A percentile compares a stretch with the other conserved stretches of the same genome.
phyloP scores from a whole-genome alignment of 73 alveolate genomes.

The Paramecium bursaria region DNA sequence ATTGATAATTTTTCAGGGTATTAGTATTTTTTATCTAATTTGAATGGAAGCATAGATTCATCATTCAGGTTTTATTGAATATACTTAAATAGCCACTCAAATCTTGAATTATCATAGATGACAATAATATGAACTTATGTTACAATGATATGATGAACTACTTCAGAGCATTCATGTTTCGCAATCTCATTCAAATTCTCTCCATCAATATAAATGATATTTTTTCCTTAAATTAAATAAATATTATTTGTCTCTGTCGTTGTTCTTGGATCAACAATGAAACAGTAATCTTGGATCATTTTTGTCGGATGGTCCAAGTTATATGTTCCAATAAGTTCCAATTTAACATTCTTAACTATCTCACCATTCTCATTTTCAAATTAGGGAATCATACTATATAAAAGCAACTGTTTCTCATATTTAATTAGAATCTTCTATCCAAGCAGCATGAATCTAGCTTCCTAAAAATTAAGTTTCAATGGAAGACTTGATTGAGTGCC shows the following conservation, averaged over 20 bases:
- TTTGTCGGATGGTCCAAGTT: constrained; percentile 9
- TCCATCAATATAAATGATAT: constrained; percentile 63
- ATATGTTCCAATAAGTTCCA: constrained; percentile 25
- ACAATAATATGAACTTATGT: constrained; percentile 62
- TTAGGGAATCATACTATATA: constrained; percentile 59
- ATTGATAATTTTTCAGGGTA: constrained; percentile 33
- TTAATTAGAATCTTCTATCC: constrained; percentile 35
- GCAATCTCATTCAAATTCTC: constrained; percentile 51
- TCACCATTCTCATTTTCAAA: constrained; percentile 29
- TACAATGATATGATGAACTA: constrained; percentile 16
- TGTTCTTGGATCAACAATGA: not conserved
- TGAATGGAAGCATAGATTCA: constrained; percentile 58
- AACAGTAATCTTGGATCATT: not conserved
- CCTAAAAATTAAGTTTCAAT: constrained; percentile 40
- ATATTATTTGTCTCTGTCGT: not conserved
- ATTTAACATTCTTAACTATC: not conserved
- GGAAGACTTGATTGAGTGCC: constrained; percentile 55
- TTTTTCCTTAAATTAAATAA: constrained; percentile 54
- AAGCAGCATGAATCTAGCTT: constrained; percentile 59
- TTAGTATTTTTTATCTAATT: constrained; percentile 49
- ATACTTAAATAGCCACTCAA: constrained; percentile 67
- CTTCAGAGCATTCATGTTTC: constrained; percentile 50
- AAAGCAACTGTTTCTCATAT: constrained; percentile 44
- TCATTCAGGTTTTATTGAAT: constrained; percentile 47
- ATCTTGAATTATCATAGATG: constrained; percentile 19